Conservation (phyloP, 805 yeast genomes). For the Yarrowia sp. region DNA sequence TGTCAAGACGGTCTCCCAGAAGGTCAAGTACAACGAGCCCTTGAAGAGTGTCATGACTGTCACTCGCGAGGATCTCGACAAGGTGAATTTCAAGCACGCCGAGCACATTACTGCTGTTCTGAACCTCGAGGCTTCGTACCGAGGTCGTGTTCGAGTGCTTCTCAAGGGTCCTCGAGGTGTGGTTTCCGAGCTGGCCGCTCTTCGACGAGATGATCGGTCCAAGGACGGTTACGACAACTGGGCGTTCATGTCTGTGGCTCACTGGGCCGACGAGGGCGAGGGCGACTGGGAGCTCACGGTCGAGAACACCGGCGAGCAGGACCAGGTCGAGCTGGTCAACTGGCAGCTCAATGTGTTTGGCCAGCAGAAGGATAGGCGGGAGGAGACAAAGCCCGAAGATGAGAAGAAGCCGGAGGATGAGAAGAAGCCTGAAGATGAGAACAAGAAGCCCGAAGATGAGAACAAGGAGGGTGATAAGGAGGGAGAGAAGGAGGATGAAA, state of each 20-base stretch:
- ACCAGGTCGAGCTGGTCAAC: constrained; percentile 54
- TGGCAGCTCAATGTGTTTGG: constrained; percentile 90
- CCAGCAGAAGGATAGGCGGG: constrained; percentile 64
- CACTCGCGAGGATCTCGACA: constrained; percentile 56
- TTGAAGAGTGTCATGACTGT: constrained; percentile 52
- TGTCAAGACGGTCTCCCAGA: constrained; percentile 48
- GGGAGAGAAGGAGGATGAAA: constrained; percentile 49
- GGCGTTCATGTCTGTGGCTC: constrained; percentile 98
- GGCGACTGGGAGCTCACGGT: constrained; percentile 88
- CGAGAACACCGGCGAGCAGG: constrained; percentile 45
- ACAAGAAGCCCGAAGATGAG: constrained; percentile 68
- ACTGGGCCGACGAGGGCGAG: constrained; percentile 85
- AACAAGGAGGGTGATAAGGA: constrained; percentile 50
- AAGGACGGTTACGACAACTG: constrained; percentile 72
- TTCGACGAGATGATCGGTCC: constrained; percentile 65
- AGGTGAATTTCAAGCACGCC: constrained; percentile 68
- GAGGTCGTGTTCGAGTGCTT: constrained; percentile 75
- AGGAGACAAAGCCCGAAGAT: constrained; percentile 50
- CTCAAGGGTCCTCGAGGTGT: constrained; percentile 80
- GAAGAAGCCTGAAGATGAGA: constrained; percentile 54
- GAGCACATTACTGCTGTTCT: constrained; percentile 90
- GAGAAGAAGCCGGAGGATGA: constrained; percentile 64
- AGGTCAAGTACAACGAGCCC: constrained; percentile 42
- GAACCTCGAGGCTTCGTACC: constrained; percentile 63
- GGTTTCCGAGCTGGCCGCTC: constrained; percentile 73